Evolutionary conservation across 495 filamentous ascomycete species (phyloP), one percentile per base, ranked within the genome.

Genomic region (Wilcoxina mikolae): DNA sequence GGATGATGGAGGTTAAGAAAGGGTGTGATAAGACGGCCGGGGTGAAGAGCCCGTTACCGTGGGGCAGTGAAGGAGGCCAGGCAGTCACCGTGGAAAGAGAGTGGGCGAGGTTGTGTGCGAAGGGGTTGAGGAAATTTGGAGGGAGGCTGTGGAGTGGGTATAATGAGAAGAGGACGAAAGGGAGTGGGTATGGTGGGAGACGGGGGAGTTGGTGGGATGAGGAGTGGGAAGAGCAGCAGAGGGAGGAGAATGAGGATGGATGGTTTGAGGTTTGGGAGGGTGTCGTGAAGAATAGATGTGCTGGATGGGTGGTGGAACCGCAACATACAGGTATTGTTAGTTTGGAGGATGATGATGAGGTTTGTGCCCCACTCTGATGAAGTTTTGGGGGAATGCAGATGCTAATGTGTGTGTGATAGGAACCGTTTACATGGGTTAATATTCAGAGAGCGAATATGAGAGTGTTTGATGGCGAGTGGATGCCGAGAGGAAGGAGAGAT

Each of bases 241-340:
- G 39, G 4, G 18, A 23, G 15, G 49, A 39, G 17, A 17, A 41
- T 4, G 2, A 26, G 2, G 29, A 39, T 4, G 28, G n/a, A 7
- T 38, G 29, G 49, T 52, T 52, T 26, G 49, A 52, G 27, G 49
- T 52, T 22, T 52, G 49, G 49, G 49, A 52, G 33, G 49, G 12
- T 1, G 31, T 39, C 1, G 49, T 52, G 1, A 3, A n/a, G 15
- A 52, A 52, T 26, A 1, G 49, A 2, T 52, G 49, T 26, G 29
- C 10, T 2, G 49, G 49, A 1, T 52, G 49, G 49, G 49, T 52
- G 1, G 49, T 52, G 15, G 49, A 52, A 31, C 49, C 49, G n/a
- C 12, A 52, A 15, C 49, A 52, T 26, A 9, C 17, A 9, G 49
- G 33, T 1, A 23, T 26, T 15, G 23, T 38, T 1, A 18, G 15